Conservation (phyloP, 345 rosid species). For the Eucalyptus sp. region DNA sequence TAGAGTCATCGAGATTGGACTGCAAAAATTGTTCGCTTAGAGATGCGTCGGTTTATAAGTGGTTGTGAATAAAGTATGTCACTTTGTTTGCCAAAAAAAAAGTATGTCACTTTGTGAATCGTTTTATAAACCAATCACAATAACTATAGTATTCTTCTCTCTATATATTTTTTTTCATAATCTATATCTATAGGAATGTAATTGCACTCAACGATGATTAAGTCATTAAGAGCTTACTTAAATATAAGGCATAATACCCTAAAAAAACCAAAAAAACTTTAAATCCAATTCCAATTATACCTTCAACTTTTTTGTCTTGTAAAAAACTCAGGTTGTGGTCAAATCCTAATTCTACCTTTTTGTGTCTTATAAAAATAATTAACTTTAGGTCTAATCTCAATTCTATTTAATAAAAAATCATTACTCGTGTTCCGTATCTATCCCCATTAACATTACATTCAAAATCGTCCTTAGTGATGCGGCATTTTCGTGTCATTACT, state of each 20-base stretch:
- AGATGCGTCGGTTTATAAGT: neutral
- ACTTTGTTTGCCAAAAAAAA: neutral
- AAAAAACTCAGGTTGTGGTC: neutral
- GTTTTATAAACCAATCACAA: neutral
- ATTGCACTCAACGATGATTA: neutral
- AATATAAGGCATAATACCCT: neutral
- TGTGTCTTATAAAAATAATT: neutral
- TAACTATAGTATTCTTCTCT: neutral
- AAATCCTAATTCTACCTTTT: too few relatives aligned
- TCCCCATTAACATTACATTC: neutral
- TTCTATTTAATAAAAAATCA: neutral
- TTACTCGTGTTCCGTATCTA: neutral
- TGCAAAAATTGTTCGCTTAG: neutral
- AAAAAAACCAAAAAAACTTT: too few relatives aligned
- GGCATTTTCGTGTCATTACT: neutral
- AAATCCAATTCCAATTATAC: neutral
- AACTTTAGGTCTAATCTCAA: too few relatives aligned
- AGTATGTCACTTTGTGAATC: neutral
- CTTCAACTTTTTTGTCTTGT: neutral
- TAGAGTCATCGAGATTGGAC: neutral
- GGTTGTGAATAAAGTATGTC: neutral
- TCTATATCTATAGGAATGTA: neutral
- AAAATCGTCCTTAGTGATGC: neutral
- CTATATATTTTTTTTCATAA: neutral
- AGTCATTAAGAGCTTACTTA: neutral